Conservation (phyloP, 306 rosid genomes). For the Quercus berberidifolia region DNA sequence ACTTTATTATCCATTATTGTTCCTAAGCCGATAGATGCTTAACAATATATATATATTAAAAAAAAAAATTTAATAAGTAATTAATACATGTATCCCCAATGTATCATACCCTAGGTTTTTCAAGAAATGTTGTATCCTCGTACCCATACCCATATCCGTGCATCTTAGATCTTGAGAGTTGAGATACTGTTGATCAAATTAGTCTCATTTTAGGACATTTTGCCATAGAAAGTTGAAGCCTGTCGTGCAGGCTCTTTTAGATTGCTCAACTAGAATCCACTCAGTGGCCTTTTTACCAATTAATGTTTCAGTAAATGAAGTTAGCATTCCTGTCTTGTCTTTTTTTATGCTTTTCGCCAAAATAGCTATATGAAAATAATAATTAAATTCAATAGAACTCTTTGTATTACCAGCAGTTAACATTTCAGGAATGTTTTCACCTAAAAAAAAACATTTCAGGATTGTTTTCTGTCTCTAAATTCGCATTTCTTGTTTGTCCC, state of each 20-base stretch:
- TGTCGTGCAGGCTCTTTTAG: neutral
- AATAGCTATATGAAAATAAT: neutral
- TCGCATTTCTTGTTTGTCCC: neutral
- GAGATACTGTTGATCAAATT: neutral
- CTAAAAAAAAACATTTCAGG: neutral
- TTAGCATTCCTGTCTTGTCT: neutral
- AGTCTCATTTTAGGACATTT: neutral
- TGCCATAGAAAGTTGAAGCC: neutral
- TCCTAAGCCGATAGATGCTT: no score
- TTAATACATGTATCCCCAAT: no score
- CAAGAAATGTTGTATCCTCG: no score
- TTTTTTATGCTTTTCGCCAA: neutral
- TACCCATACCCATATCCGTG: no score
- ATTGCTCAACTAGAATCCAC: neutral
- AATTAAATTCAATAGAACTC: neutral
- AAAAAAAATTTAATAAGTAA: no score
- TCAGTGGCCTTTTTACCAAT: neutral
- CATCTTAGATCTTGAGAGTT: no score
- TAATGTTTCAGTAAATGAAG: constrained; percentile 14
- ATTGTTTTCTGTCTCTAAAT: neutral
- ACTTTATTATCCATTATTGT: no score
- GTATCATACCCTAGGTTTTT: no score
- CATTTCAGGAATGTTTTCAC: neutral
- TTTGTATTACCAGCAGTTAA: neutral
- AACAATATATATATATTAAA: no score